Evolutionary conservation across 208 protist genomes (phyloP).

Genomic region (Sergeia podlipaevii): DNA sequence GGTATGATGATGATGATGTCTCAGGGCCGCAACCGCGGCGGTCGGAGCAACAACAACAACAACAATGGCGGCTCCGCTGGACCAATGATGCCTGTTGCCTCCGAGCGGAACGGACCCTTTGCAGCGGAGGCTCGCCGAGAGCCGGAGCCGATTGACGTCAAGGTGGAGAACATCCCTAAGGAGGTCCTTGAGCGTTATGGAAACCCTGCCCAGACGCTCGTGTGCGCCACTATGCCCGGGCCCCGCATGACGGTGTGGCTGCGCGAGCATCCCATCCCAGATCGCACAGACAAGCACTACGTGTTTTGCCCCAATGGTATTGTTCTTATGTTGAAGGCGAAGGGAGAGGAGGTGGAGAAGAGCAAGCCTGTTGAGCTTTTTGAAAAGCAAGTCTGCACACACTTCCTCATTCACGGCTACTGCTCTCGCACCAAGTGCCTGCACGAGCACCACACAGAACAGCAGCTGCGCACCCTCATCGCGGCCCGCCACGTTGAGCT

Average conservation of each 20-base stretch:
- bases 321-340: conserved; percentile 81
- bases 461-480: conserved; percentile 72
- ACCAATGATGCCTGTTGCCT: not conserved
- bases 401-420: conserved; percentile 83
- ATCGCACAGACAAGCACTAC: conserved; percentile 47
- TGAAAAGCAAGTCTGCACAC: conserved; percentile 76
- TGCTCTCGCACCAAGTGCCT: conserved; percentile 76
- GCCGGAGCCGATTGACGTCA: conserved; percentile 47
- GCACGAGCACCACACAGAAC: conserved; percentile 80
- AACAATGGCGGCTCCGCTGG: not conserved
- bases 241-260: conserved; percentile 82
- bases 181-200: conserved; percentile 67
- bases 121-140: conserved; percentile 18
- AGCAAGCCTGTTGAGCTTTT: conserved; percentile 88
- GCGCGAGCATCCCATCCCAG: conserved; percentile 53
- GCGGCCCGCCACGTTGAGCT: conserved; percentile 69
- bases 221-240: conserved; percentile 79
- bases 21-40: not conserved
- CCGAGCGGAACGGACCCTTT: not conserved
- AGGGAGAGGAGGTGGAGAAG: conserved; percentile 54
- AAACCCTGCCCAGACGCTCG: conserved; percentile 56
- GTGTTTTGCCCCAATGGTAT: conserved; percentile 75
- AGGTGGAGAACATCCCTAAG: conserved; percentile 38
- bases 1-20: conserved; percentile 3
- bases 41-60: not conserved